phyloP scores from a whole-genome alignment of 768 basidiomycete genomes.

The Boletellus ananas region DNA sequence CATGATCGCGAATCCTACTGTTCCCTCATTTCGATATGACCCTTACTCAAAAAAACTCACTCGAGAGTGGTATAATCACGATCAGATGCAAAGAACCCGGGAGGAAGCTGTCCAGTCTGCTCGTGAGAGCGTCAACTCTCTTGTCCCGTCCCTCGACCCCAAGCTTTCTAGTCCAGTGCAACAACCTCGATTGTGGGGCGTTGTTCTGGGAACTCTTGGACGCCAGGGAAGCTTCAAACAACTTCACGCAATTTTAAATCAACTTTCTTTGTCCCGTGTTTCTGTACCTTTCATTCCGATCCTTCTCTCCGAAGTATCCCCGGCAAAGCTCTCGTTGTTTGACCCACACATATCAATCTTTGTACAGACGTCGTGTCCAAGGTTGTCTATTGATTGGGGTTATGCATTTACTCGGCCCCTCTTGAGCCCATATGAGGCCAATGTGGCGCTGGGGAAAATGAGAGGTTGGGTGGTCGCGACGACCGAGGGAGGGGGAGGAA shows the following conservation, averaged over 20 bases:
- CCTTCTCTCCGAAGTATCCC: slow-evolving; percentile 94
- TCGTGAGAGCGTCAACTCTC: slow-evolving; percentile 53
- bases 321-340: slow-evolving; percentile 86
- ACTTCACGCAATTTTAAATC: slow-evolving; percentile 76
- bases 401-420: slow-evolving; percentile 90
- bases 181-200: slow-evolving; percentile 64
- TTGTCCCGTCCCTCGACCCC: slow-evolving; percentile 18
- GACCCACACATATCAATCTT: slow-evolving; percentile 80
- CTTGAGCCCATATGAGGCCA: slow-evolving; percentile 89
- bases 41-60: slow-evolving; percentile 98
- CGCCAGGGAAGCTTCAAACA: slow-evolving; percentile 92
- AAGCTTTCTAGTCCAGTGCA: slow-evolving; percentile 1
- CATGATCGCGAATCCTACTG: slow-evolving; percentile 97
- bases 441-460: slow-evolving; percentile 67
- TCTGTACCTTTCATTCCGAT: slow-evolving; percentile 82
- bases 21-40: slow-evolving; percentile 97
- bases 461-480: slow-evolving; percentile 61
- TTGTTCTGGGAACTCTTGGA: slow-evolving; percentile 91
- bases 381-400: slow-evolving; percentile 98
- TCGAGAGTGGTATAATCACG: slow-evolving; percentile 84
- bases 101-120: slow-evolving; percentile 75
- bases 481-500: slow-evolving; percentile 17
- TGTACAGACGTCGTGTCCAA: slow-evolving; percentile 94
- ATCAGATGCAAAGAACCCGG: slow-evolving; percentile 76
- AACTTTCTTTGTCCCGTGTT: slow-evolving; percentile 51